Conservation (phyloP, 371 early-diverging fungal genomes). For the Mortierella sp. region DNA sequence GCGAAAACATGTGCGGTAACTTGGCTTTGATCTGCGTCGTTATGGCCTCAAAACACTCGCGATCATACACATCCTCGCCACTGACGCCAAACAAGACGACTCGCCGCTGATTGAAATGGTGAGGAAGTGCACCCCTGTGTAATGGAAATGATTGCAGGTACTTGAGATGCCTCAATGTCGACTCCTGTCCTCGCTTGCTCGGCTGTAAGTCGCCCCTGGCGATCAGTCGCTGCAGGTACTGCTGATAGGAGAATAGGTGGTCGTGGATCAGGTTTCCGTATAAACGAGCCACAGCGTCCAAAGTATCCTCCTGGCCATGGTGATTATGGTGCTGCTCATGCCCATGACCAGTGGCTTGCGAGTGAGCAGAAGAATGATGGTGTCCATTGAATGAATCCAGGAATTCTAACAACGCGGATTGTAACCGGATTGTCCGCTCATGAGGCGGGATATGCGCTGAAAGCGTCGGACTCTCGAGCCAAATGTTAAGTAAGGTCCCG, state of each 20-base stretch:
- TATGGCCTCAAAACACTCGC: slow-evolving; percentile 43
- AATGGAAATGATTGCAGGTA: slow-evolving; percentile 69
- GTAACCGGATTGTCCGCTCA: slow-evolving; percentile 34
- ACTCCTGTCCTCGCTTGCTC: slow-evolving; percentile 54
- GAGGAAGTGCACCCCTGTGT: slow-evolving; percentile 28
- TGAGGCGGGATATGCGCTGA: slow-evolving; percentile 32
- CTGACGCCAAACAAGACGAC: slow-evolving; percentile 59
- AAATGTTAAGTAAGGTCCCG: slow-evolving; percentile 60
- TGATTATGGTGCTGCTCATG: slow-evolving; percentile 21
- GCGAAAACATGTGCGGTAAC: slow-evolving; percentile 52
- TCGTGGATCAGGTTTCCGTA: slow-evolving; percentile 70
- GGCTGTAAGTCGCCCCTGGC: slow-evolving; percentile 72
- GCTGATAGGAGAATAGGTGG: slow-evolving; percentile 71
- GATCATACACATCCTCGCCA: slow-evolving; percentile 50
- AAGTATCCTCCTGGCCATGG: slow-evolving; percentile 37
- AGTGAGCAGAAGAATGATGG: slow-evolving; percentile 10
- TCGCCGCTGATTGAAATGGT: slow-evolving; percentile 69
- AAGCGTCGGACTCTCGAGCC: slow-evolving; percentile 58
- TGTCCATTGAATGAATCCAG: slow-evolving; percentile 43
- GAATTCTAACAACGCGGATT: slow-evolving; percentile 36
- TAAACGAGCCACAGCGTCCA: slow-evolving; percentile 51
- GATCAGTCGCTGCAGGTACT: slow-evolving; percentile 70
- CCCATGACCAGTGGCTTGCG: background rate
- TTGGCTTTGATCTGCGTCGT: slow-evolving; percentile 44
- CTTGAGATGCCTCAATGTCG: slow-evolving; percentile 61